Conservation (phyloP, 2,329 filamentous ascomycete genomes). For the Stachybotrys elegans region DNA sequence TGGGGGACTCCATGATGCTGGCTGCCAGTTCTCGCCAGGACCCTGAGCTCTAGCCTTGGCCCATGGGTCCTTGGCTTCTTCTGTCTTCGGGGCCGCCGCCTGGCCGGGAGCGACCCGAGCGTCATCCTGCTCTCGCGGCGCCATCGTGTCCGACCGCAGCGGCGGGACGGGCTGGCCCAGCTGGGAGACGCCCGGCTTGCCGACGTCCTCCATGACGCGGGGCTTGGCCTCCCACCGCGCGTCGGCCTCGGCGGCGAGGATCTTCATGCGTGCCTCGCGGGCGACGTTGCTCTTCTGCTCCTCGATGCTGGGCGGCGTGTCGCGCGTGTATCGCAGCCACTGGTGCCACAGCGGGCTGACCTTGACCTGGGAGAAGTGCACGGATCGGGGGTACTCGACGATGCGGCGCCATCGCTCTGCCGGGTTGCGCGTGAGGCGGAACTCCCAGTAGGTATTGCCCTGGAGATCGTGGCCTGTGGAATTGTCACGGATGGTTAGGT, state of each 20-base stretch:
- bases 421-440: slow-evolving; percentile 44
- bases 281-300: slow-evolving; percentile 52
- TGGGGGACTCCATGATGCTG: slow-evolving; percentile 54
- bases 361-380: slow-evolving; percentile 49
- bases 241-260: slow-evolving; percentile 57
- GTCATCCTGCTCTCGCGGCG: slow-evolving; percentile 3
- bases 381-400: slow-evolving; percentile 50
- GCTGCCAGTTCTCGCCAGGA: slow-evolving; percentile 64
- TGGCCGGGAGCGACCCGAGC: not conserved
- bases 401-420: slow-evolving; percentile 54
- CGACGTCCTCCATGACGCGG: slow-evolving; percentile 35
- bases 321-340: slow-evolving; percentile 59
- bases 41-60: slow-evolving; percentile 39
- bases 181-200: slow-evolving; percentile 7
- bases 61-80: slow-evolving; percentile 48
- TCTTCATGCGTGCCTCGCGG: slow-evolving; percentile 48
- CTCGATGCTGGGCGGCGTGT: slow-evolving; percentile 46
- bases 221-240: slow-evolving; percentile 59
- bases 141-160: not conserved
- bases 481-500: not conserved
- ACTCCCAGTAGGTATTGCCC: slow-evolving; percentile 67
- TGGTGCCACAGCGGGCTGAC: slow-evolving; percentile 63
- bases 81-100: no score
- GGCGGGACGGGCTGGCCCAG: slow-evolving; percentile 1
- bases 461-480: slow-evolving; percentile 55